A percentile compares a stretch with the other conserved stretches of the same genome.
These are phyloP conservation scores for Pythium vanterpoolii DNA, from an alignment of 352 stramenopile species.

Conservation along the genomic window DNA sequence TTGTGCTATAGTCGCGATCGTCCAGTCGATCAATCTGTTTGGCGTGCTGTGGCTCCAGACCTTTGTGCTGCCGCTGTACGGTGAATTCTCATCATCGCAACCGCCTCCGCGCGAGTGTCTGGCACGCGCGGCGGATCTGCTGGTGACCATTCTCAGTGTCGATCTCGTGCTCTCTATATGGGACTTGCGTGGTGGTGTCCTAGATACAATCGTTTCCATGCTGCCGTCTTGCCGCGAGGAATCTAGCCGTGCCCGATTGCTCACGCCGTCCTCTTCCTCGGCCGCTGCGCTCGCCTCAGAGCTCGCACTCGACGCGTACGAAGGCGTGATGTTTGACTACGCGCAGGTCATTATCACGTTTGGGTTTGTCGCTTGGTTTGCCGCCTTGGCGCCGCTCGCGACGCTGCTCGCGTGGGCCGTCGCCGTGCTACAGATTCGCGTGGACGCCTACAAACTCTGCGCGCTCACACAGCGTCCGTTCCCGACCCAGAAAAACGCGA, in stretches of 20 bases:
- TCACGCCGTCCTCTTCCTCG: slow-evolving; percentile 1
- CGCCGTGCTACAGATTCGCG: slow-evolving; percentile 53
- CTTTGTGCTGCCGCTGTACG: slow-evolving; percentile 36
- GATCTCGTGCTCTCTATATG: slow-evolving; percentile 30
- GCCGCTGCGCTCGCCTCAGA: slow-evolving; percentile 27
- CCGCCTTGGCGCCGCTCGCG: slow-evolving; percentile 36
- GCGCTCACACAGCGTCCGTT: slow-evolving; percentile 61
- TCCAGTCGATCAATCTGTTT: slow-evolving; percentile 67
- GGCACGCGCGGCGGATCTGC: slow-evolving; percentile 43
- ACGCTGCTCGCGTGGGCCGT: slow-evolving; percentile 46
- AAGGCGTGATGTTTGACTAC: slow-evolving; percentile 78
- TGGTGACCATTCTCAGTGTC: slow-evolving; percentile 43
- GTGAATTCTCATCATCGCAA: slow-evolving; percentile 14
- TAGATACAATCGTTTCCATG: neutral
- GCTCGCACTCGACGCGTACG: slow-evolving; percentile 43
- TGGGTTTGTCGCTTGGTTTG: slow-evolving; percentile 68
- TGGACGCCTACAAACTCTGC: slow-evolving; percentile 65
- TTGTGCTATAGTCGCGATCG: slow-evolving; percentile 37
- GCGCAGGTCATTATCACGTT: slow-evolving; percentile 61
- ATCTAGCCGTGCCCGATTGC: neutral
- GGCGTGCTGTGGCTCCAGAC: slow-evolving; percentile 48
- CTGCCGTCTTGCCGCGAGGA: neutral
- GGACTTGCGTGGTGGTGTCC: slow-evolving; percentile 27
- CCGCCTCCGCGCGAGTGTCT: slow-evolving; percentile 25
- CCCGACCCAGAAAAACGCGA: slow-evolving; percentile 37